These are phyloP conservation scores for Cryphonectria naterciae DNA, from an alignment of 2,329 filamentous ascomycete genomes.

Conservation along the genomic window DNA sequence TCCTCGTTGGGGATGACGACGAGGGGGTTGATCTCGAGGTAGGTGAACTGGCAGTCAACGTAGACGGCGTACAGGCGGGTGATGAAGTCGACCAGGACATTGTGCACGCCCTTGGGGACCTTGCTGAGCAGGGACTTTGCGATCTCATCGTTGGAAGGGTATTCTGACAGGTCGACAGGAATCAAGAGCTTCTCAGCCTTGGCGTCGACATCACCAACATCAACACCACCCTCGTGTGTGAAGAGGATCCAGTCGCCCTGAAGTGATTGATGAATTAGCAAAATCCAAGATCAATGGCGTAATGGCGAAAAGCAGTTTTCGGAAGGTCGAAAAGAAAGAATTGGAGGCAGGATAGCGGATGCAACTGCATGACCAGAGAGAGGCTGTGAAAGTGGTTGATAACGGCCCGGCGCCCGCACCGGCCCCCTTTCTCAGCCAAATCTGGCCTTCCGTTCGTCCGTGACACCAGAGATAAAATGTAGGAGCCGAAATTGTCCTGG, in stretches of 20 bases:
- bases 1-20: slow-evolving; percentile 96
- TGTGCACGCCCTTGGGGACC: slow-evolving; percentile 93
- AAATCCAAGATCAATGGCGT: slow-evolving; percentile 17
- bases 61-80: slow-evolving; percentile 97
- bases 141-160: slow-evolving; percentile 95
- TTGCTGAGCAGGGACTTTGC: slow-evolving; percentile 84
- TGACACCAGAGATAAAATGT: slow-evolving; percentile 18
- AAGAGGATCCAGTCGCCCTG: slow-evolving; percentile 99
- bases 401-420: slow-evolving; percentile 27
- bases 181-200: slow-evolving; percentile 99
- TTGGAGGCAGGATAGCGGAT: slow-evolving; percentile 27
- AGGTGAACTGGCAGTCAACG: slow-evolving; percentile 99
- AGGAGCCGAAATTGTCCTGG: slow-evolving; percentile 18
- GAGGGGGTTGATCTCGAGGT: slow-evolving; percentile 99
- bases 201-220: slow-evolving; percentile 97
- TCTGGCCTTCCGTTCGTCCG: slow-evolving; percentile 29
- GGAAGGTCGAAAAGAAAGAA: slow-evolving; percentile 30
- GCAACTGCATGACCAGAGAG: slow-evolving; percentile 22
- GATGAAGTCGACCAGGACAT: slow-evolving; percentile 99
- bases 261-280: slow-evolving; percentile 14
- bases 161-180: slow-evolving; percentile 91
- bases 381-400: slow-evolving; percentile 23
- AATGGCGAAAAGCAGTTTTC: slow-evolving; percentile 32
- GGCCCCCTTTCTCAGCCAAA: slow-evolving; percentile 17
- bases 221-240: slow-evolving; percentile 98